phyloP scores from a whole-genome alignment of 1,284 basidiomycete species.

The Apiotrichum domesticum region DNA sequence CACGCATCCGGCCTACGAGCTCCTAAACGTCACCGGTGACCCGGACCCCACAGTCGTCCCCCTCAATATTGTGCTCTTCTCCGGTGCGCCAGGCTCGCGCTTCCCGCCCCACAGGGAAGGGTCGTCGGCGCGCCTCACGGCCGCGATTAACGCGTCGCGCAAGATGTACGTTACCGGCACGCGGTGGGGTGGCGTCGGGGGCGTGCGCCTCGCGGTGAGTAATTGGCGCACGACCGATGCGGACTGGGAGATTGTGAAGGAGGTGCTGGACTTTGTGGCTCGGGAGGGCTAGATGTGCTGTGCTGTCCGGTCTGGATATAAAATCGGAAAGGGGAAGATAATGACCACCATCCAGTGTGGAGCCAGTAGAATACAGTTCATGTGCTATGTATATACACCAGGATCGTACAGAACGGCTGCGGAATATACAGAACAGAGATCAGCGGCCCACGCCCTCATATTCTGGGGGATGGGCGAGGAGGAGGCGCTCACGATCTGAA shows the following conservation, averaged over 20 bases:
- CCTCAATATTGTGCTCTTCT: constrained; percentile 52
- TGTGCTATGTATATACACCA: not conserved
- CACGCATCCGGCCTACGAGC: constrained; percentile 33
- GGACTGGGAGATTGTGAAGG: constrained; percentile 24
- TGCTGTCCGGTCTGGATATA: no score
- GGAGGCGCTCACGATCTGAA: not conserved
- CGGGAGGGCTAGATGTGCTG: no score
- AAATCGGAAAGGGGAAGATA: no score
- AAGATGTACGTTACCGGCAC: constrained; percentile 49
- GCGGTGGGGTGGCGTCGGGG: constrained; percentile 45
- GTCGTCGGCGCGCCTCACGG: constrained; percentile 22
- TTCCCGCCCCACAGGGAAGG: constrained; percentile 16
- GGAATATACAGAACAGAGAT: not conserved
- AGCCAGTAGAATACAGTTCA: no score
- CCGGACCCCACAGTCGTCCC: constrained; percentile 27
- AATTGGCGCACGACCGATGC: constrained; percentile 50
- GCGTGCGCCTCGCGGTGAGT: constrained; percentile 50
- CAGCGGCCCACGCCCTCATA: not conserved
- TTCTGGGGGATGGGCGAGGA: not conserved
- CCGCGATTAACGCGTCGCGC: constrained; percentile 46
- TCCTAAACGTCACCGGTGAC: constrained; percentile 37
- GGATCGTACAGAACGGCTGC: not conserved
- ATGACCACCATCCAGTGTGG: no score
- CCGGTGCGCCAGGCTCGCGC: constrained; percentile 25
- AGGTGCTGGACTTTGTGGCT: constrained; percentile 21